phyloP scores from a whole-genome alignment of 2,329 filamentous ascomycete genomes.

The Lachnellula suecica region DNA sequence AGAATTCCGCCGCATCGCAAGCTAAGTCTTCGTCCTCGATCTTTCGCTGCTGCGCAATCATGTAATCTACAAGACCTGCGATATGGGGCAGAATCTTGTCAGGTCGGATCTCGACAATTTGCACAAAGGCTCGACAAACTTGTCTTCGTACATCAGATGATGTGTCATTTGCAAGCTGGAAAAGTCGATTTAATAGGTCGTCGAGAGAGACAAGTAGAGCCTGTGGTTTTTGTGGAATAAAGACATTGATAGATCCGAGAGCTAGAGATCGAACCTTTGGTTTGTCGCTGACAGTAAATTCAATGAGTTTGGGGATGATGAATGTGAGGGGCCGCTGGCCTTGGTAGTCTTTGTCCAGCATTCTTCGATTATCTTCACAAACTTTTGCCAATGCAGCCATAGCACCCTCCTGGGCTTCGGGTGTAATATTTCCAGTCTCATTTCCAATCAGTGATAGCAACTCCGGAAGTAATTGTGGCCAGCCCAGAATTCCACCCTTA shows the following conservation, averaged over 20 bases:
- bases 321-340: constrained; percentile 85
- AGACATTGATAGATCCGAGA: constrained; percentile 85
- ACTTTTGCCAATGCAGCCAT: constrained; percentile 94
- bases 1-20: constrained; percentile 95
- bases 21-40: constrained; percentile 83
- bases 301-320: constrained; percentile 85
- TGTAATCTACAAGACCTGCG: constrained; percentile 85
- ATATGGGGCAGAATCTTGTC: constrained; percentile 91
- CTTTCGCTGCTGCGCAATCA: constrained; percentile 83
- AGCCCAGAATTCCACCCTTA: constrained; percentile 80
- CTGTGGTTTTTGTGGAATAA: constrained; percentile 81
- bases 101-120: constrained; percentile 85
- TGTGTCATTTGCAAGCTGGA: constrained; percentile 74
- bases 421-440: constrained; percentile 62
- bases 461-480: constrained; percentile 87
- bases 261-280: constrained; percentile 78
- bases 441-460: constrained; percentile 78
- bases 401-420: constrained; percentile 82
- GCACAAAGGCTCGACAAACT: constrained; percentile 90
- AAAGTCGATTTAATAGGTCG: constrained; percentile 77
- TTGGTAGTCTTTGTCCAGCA: constrained; percentile 83
- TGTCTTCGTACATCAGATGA: constrained; percentile 84
- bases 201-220: constrained; percentile 81
- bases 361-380: constrained; percentile 90
- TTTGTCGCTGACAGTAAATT: constrained; percentile 76